phyloP scores from a whole-genome alignment of 768 basidiomycete species.

The Boletus rubescentipes region DNA sequence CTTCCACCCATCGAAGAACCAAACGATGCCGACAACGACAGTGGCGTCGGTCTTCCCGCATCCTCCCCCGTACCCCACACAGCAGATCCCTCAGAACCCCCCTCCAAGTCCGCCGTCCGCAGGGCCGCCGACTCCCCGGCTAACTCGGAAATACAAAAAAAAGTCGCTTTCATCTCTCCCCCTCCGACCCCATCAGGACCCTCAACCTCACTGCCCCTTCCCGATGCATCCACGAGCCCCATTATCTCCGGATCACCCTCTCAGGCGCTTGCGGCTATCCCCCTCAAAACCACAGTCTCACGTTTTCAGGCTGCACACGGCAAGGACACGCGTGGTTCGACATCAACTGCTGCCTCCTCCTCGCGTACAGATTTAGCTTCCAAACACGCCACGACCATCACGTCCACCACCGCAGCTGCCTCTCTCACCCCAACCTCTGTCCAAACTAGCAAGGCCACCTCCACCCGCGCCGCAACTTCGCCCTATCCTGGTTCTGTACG shows the following conservation, averaged over 20 bases:
- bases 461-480: conserved; percentile 61
- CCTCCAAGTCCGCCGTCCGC: conserved; percentile 34
- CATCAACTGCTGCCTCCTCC: conserved; percentile 56
- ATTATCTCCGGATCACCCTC: conserved; percentile 30
- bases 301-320: conserved; percentile 75
- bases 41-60: conserved; percentile 37
- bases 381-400: conserved; percentile 42
- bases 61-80: conserved; percentile 30
- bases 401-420: conserved; percentile 55
- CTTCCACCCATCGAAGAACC: conserved; percentile 49
- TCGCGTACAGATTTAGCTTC: conserved; percentile 62
- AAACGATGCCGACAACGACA: conserved; percentile 34
- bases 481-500: conserved; percentile 72
- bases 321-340: conserved; percentile 66
- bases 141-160: conserved; percentile 63
- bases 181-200: conserved; percentile 64
- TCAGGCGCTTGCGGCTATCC: conserved; percentile 30
- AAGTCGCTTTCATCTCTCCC: conserved; percentile 85
- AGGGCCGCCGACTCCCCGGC: conserved; percentile 37
- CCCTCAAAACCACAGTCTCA: conserved; percentile 65
- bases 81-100: conserved; percentile 21
- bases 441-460: conserved; percentile 54
- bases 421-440: conserved; percentile 57
- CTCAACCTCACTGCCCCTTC: conserved; percentile 48
- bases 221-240: conserved; percentile 43